Conservation (phyloP, 768 basidiomycete species). For the Boletus sp. region DNA sequence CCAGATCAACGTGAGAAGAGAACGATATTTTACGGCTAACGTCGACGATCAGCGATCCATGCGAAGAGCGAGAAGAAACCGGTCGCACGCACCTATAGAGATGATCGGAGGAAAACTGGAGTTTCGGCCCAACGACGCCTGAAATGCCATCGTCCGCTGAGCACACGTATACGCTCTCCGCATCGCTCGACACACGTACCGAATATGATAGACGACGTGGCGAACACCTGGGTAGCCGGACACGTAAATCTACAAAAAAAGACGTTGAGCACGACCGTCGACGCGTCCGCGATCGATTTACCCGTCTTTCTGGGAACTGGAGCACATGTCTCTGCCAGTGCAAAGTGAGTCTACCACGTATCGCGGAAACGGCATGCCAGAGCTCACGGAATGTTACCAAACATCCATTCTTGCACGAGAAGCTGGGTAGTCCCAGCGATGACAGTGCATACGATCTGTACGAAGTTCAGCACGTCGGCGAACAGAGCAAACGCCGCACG, state of each 20-base stretch:
- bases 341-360: not conserved
- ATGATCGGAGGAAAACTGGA: conserved; percentile 54
- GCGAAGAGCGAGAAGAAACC: too few relatives aligned
- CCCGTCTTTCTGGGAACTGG: conserved; percentile 41
- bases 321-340: conserved; percentile 45
- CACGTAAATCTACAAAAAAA: conserved; percentile 44
- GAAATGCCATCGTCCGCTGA: conserved; percentile 22
- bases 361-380: not conserved
- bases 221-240: conserved; percentile 50
- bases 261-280: not conserved
- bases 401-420: conserved; percentile 76
- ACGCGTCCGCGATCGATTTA: not conserved
- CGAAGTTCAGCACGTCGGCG: not conserved
- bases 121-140: conserved; percentile 68
- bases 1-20: conserved; percentile 9
- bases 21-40: conserved; percentile 12
- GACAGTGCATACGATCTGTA: conserved; percentile 58
- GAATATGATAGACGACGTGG: conserved; percentile 56
- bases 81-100: conserved; percentile 53
- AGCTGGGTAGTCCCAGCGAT: conserved; percentile 74
- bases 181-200: conserved; percentile 17
- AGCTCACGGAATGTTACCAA: conserved; percentile 52
- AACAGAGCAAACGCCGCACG: not conserved
- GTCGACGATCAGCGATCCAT: conserved; percentile 12
- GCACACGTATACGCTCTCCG: not conserved